Conservation (phyloP, 495 filamentous ascomycete species). For the Neurospora sp. region DNA sequence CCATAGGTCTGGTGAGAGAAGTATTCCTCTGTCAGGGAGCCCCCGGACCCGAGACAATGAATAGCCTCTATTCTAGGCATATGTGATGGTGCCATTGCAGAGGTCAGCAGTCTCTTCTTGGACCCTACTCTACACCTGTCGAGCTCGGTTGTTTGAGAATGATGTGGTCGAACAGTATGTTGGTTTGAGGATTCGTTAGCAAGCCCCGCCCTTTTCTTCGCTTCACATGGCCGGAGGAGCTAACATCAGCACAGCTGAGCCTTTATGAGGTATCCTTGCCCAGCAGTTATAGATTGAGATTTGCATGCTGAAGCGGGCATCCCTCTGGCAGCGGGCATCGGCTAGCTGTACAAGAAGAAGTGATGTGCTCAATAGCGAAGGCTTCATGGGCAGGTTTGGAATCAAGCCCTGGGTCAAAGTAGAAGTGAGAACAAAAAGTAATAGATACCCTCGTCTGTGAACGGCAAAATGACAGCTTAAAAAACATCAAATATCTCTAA, state of each 20-base stretch:
- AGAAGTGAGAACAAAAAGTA: background rate
- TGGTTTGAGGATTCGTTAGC: background rate
- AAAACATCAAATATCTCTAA: background rate
- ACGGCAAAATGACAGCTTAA: background rate
- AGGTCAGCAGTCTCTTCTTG: background rate
- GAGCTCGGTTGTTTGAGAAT: background rate
- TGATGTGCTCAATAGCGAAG: background rate
- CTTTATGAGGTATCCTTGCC: background rate
- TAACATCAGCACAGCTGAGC: background rate
- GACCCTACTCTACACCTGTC: background rate
- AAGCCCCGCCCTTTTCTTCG: background rate
- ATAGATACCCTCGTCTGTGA: background rate
- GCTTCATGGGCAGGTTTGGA: background rate
- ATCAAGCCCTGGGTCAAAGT: background rate
- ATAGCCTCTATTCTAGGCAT: background rate
- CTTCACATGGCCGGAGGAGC: background rate
- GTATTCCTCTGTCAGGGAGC: background rate
- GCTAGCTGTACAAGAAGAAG: background rate
- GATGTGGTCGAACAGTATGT: background rate
- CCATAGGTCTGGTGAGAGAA: background rate
- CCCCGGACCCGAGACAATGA: background rate
- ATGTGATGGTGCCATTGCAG: background rate
- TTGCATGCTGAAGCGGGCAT: background rate
- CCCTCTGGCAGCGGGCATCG: background rate
- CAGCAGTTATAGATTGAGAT: background rate